Evolutionary conservation across 2,329 filamentous ascomycete genomes (phyloP), one percentile per base, ranked within the genome.

Genomic region (Fusarium sp.): DNA sequence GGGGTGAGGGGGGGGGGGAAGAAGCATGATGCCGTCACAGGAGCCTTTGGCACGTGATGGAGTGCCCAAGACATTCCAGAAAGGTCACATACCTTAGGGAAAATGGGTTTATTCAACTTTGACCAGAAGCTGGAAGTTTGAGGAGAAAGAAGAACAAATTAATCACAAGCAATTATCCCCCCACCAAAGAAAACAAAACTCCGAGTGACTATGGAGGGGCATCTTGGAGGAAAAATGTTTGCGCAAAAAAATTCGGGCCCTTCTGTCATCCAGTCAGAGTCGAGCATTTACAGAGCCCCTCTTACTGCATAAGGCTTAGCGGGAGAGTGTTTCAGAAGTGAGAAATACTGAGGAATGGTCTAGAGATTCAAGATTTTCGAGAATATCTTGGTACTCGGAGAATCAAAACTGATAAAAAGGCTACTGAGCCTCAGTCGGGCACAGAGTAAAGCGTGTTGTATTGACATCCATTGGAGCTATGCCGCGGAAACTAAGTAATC

Each of bases 221-320:
- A 73, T 54, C 58, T 71, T 63, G 52, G 63, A 67, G 31, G 64
- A 70, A 74, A 70, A 70, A 70, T 75, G 75, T 70, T 75, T 73
- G 70, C 67, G 67, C 54, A 68, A 42, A 68, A 68, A 69, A 66
- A 76, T 56, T 69, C 59, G 66, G 69, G 68, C 74, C 74, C 75
- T 74, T 75, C 74, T 44, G 65, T 61, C 70, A 48, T 66, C 73
- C 73, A 75, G 41, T 75, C 52, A 73, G 66, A 71, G 49, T 48
- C 41, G 62, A 52, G 59, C 52, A 65, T 51, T 38, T 62, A 20
- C 38, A 41, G n/a, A 79, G 73, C 80, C 80, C 81, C 80, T 81
- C 81, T 75, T 82, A 75, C 81, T 66, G 15, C 11, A 58, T 78
- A 24, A 5, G 72, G 80, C 35, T 70, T 82, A 81, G 80, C 69